These are phyloP conservation scores for Aspergillus sp. DNA, from an alignment of 2,329 filamentous ascomycete species.

Conservation along the genomic window DNA sequence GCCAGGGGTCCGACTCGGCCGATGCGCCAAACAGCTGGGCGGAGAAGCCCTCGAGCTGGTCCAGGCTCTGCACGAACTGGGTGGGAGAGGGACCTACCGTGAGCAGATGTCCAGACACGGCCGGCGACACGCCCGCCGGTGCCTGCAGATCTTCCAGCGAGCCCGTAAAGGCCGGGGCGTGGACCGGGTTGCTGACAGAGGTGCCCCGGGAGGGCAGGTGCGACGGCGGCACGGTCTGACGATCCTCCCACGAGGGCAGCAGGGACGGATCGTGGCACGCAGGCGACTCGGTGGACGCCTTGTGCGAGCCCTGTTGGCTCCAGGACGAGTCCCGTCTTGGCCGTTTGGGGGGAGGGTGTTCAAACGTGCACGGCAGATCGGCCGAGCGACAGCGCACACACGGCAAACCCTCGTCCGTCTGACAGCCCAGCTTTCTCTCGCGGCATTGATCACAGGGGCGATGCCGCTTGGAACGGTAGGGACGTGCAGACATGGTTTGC, in stretches of 20 bases:
- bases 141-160: constrained; percentile 14
- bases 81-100: constrained; percentile 18
- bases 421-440: constrained; percentile 30
- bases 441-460: constrained; percentile 35
- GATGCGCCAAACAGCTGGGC: constrained; percentile 22
- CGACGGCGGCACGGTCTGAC: neutral
- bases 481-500: constrained; percentile 20
- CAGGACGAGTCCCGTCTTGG: constrained; percentile 13
- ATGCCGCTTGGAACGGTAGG: constrained; percentile 34
- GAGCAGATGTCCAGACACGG: constrained; percentile 15
- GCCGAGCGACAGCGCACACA: constrained; percentile 27
- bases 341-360: constrained; percentile 23
- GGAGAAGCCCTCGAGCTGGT: constrained; percentile 28
- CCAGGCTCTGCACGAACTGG: constrained; percentile 29
- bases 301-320: constrained; percentile 8
- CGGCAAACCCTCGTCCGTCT: constrained; percentile 21
- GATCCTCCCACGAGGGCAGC: constrained; percentile 6
- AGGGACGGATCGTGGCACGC: constrained; percentile 7
- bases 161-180: neutral
- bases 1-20: constrained; percentile 36
- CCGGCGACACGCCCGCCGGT: constrained; percentile 14
- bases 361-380: constrained; percentile 24
- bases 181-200: constrained; percentile 1
- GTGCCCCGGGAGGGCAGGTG: constrained; percentile 1
- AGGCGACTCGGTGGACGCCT: constrained; percentile 1